These are phyloP conservation scores for Amylostereum chailletii DNA, from an alignment of 1,284 basidiomycete species.

Conservation along the genomic window DNA sequence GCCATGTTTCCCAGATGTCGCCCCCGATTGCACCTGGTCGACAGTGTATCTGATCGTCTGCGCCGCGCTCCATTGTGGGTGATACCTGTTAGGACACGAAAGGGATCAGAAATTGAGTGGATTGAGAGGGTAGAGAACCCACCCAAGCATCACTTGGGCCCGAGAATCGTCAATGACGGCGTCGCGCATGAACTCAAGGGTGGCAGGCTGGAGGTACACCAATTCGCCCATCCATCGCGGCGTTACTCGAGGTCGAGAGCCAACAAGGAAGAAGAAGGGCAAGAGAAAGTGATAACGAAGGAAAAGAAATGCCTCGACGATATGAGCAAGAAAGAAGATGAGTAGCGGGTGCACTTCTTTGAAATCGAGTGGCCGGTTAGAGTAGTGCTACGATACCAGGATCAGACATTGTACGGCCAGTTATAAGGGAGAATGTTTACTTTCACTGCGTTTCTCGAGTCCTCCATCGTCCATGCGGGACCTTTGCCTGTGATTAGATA, in stretches of 20 bases:
- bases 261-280: constrained; percentile 13
- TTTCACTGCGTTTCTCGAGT: constrained; percentile 21
- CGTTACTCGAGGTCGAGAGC: constrained; percentile 15
- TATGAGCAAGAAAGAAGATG: constrained; percentile 22
- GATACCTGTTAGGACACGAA: constrained; percentile 16
- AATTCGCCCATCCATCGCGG: constrained; percentile 23
- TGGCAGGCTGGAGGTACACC: constrained; percentile 24
- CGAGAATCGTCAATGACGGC: constrained; percentile 24
- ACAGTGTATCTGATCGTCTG: constrained; percentile 24
- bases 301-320: constrained; percentile 22
- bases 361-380: constrained; percentile 17
- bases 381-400: constrained; percentile 16
- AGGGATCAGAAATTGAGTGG: not conserved
- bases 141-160: constrained; percentile 25
- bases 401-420: not conserved
- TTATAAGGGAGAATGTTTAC: constrained; percentile 10
- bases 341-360: constrained; percentile 20
- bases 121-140: not conserved
- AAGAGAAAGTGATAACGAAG: constrained; percentile 23
- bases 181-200: constrained; percentile 22
- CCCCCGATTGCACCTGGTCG: constrained; percentile 21
- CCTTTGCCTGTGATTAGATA: constrained; percentile 25
- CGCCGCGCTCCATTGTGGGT: constrained; percentile 22
- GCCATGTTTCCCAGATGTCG: constrained; percentile 7
- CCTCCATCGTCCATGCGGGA: constrained; percentile 20